Base-by-base conservation (phyloP, 1,139 yeast genomes). In the Kurtzmaniella natalensis region DNA sequence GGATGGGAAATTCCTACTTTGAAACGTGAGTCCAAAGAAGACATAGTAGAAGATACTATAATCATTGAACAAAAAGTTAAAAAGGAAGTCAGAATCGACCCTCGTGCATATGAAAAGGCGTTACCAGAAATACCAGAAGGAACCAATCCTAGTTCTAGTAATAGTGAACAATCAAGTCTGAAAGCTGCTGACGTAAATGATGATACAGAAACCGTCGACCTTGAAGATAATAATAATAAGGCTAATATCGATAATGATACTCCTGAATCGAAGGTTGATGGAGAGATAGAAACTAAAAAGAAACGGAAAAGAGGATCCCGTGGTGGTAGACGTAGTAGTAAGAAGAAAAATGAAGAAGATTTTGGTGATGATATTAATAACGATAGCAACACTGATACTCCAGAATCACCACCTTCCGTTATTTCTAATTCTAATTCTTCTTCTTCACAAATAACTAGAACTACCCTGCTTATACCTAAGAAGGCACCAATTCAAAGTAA, bases 271-370 rank as follows among this genome's bases (percentile, higher is more conserved):
- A 21, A 32, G 13, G 42, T 33, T 15, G 38, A 28, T 18, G 31
- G 30, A 15, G 36, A 35, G 14, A 38, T 42, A 8, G 30, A 37
- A 0, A 44, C 52, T 1, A 60, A 62, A 40, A 63, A 59, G 56
- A 81, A 74, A 50, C 68, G 96, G 17, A 88, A 85, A 52, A 72
- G 96, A 48, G 96, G 96, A 4, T 70, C 82, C 10, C 69, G 97
- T 40, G 96, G 96, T 6, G 95, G 95, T 0, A 78, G 59, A 39
- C 45, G 74, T 33, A 64, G 69, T 9, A 68, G 65, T 2, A 59
- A 76, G 52, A 46, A 52, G 40, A 37, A 43, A 21, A 10, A 10
- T 25, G 35, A 38, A 2, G 51, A 47, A 0, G 46, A 42, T 6
- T 34, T 39, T 10, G 46, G 40, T 3, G 39, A 36, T 5, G 31